Percentiles rank a stretch among this genome's conserved stretches.
Evolutionary conservation across 345 rosid species (phyloP).

Genomic region (Citrus inodora): DNA sequence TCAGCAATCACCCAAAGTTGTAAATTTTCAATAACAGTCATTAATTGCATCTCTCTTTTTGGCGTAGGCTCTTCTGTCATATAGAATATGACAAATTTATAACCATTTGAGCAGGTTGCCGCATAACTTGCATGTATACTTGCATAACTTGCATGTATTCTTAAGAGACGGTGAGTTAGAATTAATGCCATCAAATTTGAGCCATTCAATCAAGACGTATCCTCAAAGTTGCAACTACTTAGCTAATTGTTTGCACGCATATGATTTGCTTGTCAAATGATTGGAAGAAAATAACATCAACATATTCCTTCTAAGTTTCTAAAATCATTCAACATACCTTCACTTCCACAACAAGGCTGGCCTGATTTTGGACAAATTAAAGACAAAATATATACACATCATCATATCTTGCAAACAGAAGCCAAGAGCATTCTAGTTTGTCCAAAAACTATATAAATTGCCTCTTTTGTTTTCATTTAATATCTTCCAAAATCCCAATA

Average conservation of each 20-base stretch:
- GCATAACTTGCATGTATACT: too few relatives aligned
- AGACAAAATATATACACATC: too few relatives aligned
- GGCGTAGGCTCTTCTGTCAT: too few relatives aligned
- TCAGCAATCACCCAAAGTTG: too few relatives aligned
- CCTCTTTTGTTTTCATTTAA: not conserved
- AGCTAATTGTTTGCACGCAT: not conserved
- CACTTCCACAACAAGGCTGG: constrained; percentile 3
- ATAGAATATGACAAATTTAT: too few relatives aligned
- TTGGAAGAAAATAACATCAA: not conserved
- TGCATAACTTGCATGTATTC: too few relatives aligned
- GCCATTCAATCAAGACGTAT: not conserved
- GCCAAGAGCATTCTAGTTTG: too few relatives aligned
- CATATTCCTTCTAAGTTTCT: not conserved
- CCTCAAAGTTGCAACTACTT: not conserved
- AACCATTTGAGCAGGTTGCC: too few relatives aligned
- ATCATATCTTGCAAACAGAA: too few relatives aligned
- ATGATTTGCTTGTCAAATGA: not conserved
- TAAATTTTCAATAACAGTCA: too few relatives aligned
- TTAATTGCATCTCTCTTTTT: too few relatives aligned
- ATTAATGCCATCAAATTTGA: not conserved
- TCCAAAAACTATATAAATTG: not conserved
- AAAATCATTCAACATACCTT: not conserved
- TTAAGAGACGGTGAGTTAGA: not conserved
- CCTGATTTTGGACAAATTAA: too few relatives aligned
- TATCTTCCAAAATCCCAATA: not conserved